Conservation (phyloP, 176 grass and related monocot species). For the Miscanthus lutarioriparius region DNA sequence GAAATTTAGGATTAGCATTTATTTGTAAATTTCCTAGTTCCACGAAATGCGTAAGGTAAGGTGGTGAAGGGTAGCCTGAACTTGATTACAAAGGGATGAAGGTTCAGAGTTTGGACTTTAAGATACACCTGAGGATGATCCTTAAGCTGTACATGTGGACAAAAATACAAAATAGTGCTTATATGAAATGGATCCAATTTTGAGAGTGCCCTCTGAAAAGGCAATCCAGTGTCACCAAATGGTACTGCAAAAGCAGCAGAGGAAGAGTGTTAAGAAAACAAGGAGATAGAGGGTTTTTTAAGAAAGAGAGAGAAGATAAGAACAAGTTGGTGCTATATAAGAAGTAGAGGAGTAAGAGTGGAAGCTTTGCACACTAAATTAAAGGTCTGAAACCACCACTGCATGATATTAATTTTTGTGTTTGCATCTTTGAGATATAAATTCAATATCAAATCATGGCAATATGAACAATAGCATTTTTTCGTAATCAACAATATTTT, state of each 20-base stretch:
- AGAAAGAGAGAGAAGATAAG: constrained; percentile 2
- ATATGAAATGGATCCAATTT: not conserved
- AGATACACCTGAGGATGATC: not conserved
- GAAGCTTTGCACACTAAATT: not conserved
- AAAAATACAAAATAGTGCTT: not conserved
- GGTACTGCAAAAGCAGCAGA: not conserved
- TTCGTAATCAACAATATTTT: not conserved
- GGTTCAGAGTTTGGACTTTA: not conserved
- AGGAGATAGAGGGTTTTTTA: not conserved
- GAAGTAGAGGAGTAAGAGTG: constrained; percentile 3
- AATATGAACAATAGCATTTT: not conserved
- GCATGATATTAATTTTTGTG: not conserved
- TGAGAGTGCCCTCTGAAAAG: not conserved
- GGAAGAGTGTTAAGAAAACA: not conserved
- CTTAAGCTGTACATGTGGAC: not conserved
- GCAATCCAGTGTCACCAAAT: not conserved
- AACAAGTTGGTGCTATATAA: not conserved
- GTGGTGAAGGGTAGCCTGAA: not conserved
- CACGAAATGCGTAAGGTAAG: not conserved
- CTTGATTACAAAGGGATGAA: not conserved
- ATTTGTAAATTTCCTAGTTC: not conserved
- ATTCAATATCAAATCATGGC: not conserved
- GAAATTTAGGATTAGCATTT: not conserved
- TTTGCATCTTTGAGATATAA: constrained; percentile 8
- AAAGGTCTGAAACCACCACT: not conserved